Percentiles rank a stretch among this genome's conserved stretches.
Conservation (phyloP, 1,284 basidiomycete species). For the Trichosporon coremiiforme region DNA sequence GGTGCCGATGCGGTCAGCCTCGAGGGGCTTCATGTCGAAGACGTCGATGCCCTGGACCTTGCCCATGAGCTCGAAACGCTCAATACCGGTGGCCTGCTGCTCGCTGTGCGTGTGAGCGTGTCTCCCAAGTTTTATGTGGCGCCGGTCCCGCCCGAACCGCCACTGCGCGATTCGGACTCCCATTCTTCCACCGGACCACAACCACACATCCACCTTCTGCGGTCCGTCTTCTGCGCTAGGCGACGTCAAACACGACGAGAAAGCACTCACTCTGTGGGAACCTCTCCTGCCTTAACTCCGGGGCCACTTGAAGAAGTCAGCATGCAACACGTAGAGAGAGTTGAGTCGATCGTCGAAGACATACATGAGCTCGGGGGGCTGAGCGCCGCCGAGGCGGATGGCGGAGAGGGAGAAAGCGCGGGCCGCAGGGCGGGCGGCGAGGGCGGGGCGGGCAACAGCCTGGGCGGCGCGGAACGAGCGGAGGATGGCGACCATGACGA, state of each 20-base stretch:
- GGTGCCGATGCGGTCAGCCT: conserved; percentile 85
- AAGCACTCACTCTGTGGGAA: conserved; percentile 54
- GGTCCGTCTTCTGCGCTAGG: not conserved
- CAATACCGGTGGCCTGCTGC: conserved; percentile 92
- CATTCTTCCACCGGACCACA: not conserved
- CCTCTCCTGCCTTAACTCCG: conserved; percentile 50
- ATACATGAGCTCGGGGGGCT: conserved; percentile 42
- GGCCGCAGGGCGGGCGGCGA: conserved; percentile 31
- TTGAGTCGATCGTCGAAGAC: not conserved
- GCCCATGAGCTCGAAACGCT: conserved; percentile 89
- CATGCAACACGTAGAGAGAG: not conserved
- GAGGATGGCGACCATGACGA: conserved; percentile 45
- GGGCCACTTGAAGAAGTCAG: conserved; percentile 35
- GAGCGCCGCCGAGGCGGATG: conserved; percentile 38
- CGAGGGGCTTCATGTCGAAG: conserved; percentile 86
- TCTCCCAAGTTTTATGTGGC: not conserved
- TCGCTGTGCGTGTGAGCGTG: conserved; percentile 55
- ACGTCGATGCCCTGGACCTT: conserved; percentile 84
- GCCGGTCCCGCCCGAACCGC: conserved; percentile 19
- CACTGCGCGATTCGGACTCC: not conserved
- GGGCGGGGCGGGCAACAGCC: conserved; percentile 34
- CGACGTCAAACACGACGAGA: not conserved
- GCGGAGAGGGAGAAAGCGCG: conserved; percentile 52
- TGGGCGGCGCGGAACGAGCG: conserved; percentile 43
- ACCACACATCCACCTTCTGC: not conserved